Evolutionary conservation across 2,329 filamentous ascomycete species (phyloP).

Genomic region (Trichothecium roseum): DNA sequence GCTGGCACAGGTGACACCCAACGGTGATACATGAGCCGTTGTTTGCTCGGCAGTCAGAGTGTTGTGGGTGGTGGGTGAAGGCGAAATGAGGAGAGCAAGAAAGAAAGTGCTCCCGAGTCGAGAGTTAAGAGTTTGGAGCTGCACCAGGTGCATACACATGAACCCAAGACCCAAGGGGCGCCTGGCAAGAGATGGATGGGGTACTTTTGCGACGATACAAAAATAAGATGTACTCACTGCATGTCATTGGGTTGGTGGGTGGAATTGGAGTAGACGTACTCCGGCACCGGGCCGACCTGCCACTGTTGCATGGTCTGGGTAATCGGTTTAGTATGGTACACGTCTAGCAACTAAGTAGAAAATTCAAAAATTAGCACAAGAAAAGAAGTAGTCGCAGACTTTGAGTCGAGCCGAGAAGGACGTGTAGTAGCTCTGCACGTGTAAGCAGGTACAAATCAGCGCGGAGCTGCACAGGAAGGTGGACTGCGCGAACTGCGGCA

Average conservation of each 20-base stretch:
- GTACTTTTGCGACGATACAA: constrained; percentile 18
- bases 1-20: neutral
- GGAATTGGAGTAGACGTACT: constrained; percentile 46
- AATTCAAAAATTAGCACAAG: neutral
- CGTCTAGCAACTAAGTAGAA: neutral
- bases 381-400: neutral
- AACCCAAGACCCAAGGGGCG: too few relatives aligned
- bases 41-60: neutral
- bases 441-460: too few relatives aligned
- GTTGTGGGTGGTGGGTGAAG: neutral
- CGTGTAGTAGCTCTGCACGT: neutral
- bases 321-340: constrained; percentile 4
- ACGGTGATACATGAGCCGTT: neutral
- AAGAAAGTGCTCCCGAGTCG: neutral
- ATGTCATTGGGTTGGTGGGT: constrained; percentile 44
- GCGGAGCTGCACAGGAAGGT: too few relatives aligned
- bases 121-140: too few relatives aligned
- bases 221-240: constrained; percentile 36
- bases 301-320: constrained; percentile 49
- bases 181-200: constrained; percentile 4
- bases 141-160: neutral
- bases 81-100: neutral
- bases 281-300: constrained; percentile 50
- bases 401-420: neutral
- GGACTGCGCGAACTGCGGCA: too few relatives aligned